Base-by-base conservation (phyloP, 108 stramenopile species). In the Nitzschia sp. region DNA sequence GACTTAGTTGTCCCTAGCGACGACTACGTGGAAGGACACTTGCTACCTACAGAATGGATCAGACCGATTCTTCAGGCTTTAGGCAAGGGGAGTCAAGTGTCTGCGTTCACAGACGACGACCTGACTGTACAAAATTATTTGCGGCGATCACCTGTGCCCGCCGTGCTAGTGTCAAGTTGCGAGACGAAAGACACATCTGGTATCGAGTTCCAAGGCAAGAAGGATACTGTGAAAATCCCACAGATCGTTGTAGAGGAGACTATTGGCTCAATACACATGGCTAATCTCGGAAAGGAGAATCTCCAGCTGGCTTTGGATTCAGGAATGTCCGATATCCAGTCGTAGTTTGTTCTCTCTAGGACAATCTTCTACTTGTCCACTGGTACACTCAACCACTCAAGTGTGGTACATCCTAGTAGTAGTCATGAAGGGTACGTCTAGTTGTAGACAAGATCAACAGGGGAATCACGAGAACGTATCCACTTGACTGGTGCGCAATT, bases 131-230 rank as follows among this genome's bases (percentile, higher is more conserved):
- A 76, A 42, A 85, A 88, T 52, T 88, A 83, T 61, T 83, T 85
- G 53, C 78, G 90, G 29, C 66, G 83, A 48, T 80, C 90, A 10
- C 90, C 90, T 0, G 69, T 83, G n/a, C 83, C 86, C 19, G 85
- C 83, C 20, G 75, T 91, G 51, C 72, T 86, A 41, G 85, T 34
- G 29, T 34, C 29, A 34, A 34, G 29, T 3, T 34, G 3, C 29
- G 29, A 34, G 5, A 34, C 29, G 5, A 34, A 34, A 1, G 29
- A 1, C 3, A 34, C 1, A 34, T 3, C 29, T 34, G 29, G 3
- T 34, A 34, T 34, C 5, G 29, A 34, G 5, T 34, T 34, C 5
- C 29, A 34, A 34, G 29, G 29, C 29, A 34, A 34, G 5, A 34
- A 34, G 29, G 29, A 34, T 34, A 34, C 5, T 1, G 29, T 34